Percentiles rank a stretch among this genome's conserved stretches.
Evolutionary conservation across 495 filamentous ascomycete genomes (phyloP).

Genomic region (Umbilicaria muhlenbergii): DNA sequence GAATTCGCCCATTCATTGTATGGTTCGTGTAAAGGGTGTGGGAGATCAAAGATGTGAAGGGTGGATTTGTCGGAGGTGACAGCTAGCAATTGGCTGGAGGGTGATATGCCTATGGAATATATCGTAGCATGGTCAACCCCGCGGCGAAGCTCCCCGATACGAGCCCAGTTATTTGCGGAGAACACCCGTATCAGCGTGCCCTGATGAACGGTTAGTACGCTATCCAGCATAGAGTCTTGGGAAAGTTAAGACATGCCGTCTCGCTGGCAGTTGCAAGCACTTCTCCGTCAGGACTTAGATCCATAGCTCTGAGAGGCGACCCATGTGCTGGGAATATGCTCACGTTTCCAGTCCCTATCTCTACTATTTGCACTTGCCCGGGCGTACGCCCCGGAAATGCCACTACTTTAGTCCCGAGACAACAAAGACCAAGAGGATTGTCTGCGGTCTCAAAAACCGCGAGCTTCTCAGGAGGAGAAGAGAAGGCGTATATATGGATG

Average conservation of each 20-base stretch:
- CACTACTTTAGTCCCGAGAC: constrained; percentile 52
- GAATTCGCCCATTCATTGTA: constrained; percentile 12
- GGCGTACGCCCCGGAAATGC: constrained; percentile 71
- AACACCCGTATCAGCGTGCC: constrained; percentile 83
- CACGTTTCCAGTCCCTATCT: constrained; percentile 65
- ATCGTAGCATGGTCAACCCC: constrained; percentile 80
- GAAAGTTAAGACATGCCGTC: constrained; percentile 31
- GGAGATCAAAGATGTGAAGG: constrained; percentile 79
- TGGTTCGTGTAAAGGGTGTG: constrained; percentile 18
- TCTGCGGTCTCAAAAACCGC: constrained; percentile 72
- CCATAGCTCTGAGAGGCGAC: constrained; percentile 60
- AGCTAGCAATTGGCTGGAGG: constrained; percentile 59
- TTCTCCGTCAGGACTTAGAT: constrained; percentile 65
- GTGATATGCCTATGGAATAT: constrained; percentile 77
- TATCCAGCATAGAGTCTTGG: background rate
- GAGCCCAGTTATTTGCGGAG: constrained; percentile 58
- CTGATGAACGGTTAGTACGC: constrained; percentile 20
- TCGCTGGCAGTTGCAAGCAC: constrained; percentile 85
- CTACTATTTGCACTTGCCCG: constrained; percentile 86
- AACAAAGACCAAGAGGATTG: constrained; percentile 72
- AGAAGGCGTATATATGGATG: constrained; percentile 73
- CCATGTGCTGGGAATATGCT: constrained; percentile 91
- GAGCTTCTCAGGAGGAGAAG: constrained; percentile 55
- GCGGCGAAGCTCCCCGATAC: constrained; percentile 67
- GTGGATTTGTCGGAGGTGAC: constrained; percentile 97